Evolutionary conservation across 169 alveolate species (phyloP).

Genomic region (Perkinsus olseni): DNA sequence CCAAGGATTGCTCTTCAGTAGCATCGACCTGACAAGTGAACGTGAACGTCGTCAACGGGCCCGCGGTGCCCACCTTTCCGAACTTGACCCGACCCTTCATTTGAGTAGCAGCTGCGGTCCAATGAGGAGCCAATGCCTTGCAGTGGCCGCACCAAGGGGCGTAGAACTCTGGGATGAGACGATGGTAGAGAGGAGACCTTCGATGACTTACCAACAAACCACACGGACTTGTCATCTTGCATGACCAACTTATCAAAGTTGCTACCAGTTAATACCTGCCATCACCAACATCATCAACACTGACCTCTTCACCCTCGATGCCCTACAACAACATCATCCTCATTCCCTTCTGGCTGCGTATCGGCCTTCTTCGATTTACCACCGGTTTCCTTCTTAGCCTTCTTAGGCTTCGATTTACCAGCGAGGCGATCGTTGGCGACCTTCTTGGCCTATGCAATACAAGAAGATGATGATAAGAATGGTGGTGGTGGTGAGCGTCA

Average conservation of each 20-base stretch:
- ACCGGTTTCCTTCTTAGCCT: slow-evolving; percentile 13
- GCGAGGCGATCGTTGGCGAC: slow-evolving; percentile 22
- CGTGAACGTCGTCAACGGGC: background rate
- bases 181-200: background rate
- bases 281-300: background rate
- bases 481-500: background rate
- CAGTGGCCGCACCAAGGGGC: slow-evolving; percentile 94
- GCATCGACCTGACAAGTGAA: slow-evolving; percentile 39
- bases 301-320: background rate
- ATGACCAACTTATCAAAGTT: slow-evolving; percentile 44
- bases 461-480: background rate
- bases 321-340: background rate
- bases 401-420: slow-evolving; percentile 4
- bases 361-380: slow-evolving; percentile 9
- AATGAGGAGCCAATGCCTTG: slow-evolving; percentile 80
- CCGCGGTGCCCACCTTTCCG: slow-evolving; percentile 49
- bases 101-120: slow-evolving; percentile 73
- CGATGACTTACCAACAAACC: slow-evolving; percentile 25
- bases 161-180: slow-evolving; percentile 47
- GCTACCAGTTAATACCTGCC: slow-evolving; percentile 33
- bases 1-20: slow-evolving; percentile 54
- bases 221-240: slow-evolving; percentile 39
- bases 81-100: slow-evolving; percentile 66
- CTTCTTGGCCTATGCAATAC: slow-evolving; percentile 15
- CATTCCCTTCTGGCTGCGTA: background rate